Base-by-base conservation (phyloP, 202 grass and related monocot species). In the Digitaria exilis region DNA sequence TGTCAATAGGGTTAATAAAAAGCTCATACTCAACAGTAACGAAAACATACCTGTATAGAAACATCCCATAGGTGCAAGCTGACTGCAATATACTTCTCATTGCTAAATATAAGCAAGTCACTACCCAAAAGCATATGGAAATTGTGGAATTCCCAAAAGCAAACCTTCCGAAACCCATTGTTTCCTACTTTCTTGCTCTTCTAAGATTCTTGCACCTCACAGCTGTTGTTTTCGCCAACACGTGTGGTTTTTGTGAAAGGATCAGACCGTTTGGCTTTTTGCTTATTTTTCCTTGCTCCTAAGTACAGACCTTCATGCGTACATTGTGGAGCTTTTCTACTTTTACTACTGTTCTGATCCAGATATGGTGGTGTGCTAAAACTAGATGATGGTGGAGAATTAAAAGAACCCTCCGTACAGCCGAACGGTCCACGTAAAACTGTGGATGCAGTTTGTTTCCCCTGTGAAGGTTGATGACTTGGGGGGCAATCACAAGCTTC, bases 61-160 rank as follows among this genome's bases (percentile, higher is more conserved):
- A 98, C 62, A 88, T 98, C 96, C 96, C 91, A 98, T 22, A 98
- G 89, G 81, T 98, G 96, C 81, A 98, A 92, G 79, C 96, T 98
- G 49, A 98, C 93, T 34, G 96, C 91, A 60, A 89, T 85, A 84
- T 98, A 98, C 78, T 96, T 94, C 74, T 98, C 96, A 77, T 96
- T 98, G 87, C 96, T 96, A 85, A 96, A 96, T 83, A 98, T 86
- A 85, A 98, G 91, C 74, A 98, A 94, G 84, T 98, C 96, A 31
- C 91, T 96, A 57, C 96, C 96, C 50, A 98, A 91, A 88, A 98
- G 96, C 89, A 98, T 90, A 74, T 92, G 77, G 48, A 98, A 98
- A 90, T 98, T 94, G 78, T 98, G 87, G 65, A 98, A 96, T 72
- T 98, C 85, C 96, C 96, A 98, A 86, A 98, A 84, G 68, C 90